Evolutionary conservation across 495 filamentous ascomycete genomes (phyloP).

Genomic region (Talaromyces proteolyticus): DNA sequence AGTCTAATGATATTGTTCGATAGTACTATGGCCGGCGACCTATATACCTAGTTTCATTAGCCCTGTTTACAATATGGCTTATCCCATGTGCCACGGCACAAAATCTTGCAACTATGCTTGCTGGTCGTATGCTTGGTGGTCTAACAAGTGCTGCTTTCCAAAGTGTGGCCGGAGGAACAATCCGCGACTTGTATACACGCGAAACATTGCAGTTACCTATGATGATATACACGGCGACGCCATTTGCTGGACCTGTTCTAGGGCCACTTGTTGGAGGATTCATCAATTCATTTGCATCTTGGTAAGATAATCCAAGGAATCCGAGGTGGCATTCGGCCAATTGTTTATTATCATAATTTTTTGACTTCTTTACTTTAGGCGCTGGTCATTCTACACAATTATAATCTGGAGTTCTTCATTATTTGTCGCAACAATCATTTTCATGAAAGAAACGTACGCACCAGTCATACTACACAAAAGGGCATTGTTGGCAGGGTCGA

Average conservation of each 20-base stretch:
- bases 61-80: not conserved
- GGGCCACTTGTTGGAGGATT: constrained; percentile 49
- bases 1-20: not conserved
- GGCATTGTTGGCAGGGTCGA: too few species aligned
- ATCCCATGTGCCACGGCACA: not conserved
- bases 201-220: constrained; percentile 32
- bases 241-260: constrained; percentile 63
- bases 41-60: not conserved
- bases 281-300: constrained; percentile 56
- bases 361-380: constrained; percentile 19
- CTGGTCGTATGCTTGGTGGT: not conserved
- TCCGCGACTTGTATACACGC: not conserved
- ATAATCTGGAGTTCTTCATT: constrained; percentile 57
- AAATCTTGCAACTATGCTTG: not conserved
- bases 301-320: too few species aligned
- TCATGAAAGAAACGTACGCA: not conserved
- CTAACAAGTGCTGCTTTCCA: not conserved
- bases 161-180: not conserved
- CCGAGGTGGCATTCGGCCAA: too few species aligned
- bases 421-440: too few species aligned
- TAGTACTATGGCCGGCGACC: not conserved
- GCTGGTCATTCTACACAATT: constrained; percentile 69
- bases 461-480: constrained; percentile 56
- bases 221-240: constrained; percentile 70
- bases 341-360: too few species aligned